A percentile compares a stretch with the other conserved stretches of the same genome.
phyloP scores from a whole-genome alignment of 306 rosid species.

The Urtica urens region DNA sequence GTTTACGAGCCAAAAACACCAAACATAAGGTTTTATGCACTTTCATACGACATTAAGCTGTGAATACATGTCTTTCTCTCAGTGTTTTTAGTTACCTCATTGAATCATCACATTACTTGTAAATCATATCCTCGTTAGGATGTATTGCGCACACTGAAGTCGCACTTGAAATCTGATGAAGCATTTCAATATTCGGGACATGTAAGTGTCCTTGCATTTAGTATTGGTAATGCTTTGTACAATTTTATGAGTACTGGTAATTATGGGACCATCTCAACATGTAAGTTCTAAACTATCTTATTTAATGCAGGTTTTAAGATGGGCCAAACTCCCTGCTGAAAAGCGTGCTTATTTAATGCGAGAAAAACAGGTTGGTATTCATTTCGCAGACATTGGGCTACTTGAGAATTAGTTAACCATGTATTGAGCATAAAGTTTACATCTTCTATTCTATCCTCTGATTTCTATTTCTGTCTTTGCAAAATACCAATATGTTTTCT shows the following conservation, averaged over 20 bases:
- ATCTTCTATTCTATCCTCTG: too few relatives aligned
- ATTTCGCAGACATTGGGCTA: too few relatives aligned
- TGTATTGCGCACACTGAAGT: slow-evolving; percentile 48
- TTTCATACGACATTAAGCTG: neutral
- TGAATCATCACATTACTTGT: neutral
- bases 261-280: neutral
- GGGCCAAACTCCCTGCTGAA: slow-evolving; percentile 94
- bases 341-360: slow-evolving; percentile 72
- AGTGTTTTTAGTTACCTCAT: too few relatives aligned
- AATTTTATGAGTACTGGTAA: neutral
- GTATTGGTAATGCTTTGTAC: neutral
- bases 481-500: neutral
- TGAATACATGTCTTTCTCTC: neutral
- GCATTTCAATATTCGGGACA: slow-evolving; percentile 71
- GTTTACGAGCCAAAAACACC: slow-evolving; percentile 63
- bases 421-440: too few relatives aligned
- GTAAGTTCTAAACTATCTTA: neutral
- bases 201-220: slow-evolving; percentile 35
- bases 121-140: slow-evolving; percentile 44
- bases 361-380: slow-evolving; percentile 71
- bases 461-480: too few relatives aligned
- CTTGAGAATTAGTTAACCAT: too few relatives aligned
- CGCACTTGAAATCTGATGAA: slow-evolving; percentile 43
- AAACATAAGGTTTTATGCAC: slow-evolving; percentile 51
- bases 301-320: slow-evolving; percentile 51